Percentiles rank a stretch among this genome's conserved stretches.
phyloP scores from a whole-genome alignment of 495 filamentous ascomycete genomes.

The Aspergillus steynii region DNA sequence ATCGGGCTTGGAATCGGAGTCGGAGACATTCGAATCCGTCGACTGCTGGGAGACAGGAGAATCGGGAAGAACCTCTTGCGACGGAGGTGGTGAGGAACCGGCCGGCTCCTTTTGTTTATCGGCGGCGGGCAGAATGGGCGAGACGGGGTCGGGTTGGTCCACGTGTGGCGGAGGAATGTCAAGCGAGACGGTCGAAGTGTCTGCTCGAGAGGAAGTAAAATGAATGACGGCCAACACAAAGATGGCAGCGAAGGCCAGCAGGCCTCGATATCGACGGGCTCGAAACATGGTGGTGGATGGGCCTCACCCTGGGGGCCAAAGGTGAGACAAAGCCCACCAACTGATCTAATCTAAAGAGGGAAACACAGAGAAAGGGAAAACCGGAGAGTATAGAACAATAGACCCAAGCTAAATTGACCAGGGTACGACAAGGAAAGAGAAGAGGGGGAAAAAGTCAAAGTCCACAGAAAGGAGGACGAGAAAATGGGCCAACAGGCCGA shows the following conservation, averaged over 20 bases:
- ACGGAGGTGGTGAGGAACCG: background rate
- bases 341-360: background rate
- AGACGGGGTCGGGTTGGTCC: constrained; percentile 5
- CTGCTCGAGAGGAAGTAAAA: constrained; percentile 45
- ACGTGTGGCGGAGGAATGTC: constrained; percentile 16
- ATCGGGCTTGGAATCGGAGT: background rate
- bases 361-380: background rate
- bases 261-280: constrained; percentile 73
- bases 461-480: background rate
- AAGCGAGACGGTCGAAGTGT: constrained; percentile 18
- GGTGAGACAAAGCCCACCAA: constrained; percentile 1
- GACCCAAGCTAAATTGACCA: constrained; percentile 2
- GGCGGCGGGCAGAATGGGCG: constrained; percentile 12
- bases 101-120: constrained; percentile 7
- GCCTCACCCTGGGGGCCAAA: background rate
- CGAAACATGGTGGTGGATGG: constrained; percentile 61
- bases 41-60: background rate
- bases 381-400: background rate
- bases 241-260: constrained; percentile 68
- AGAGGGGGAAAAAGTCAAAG: constrained; percentile 2
- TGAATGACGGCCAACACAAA: constrained; percentile 66
- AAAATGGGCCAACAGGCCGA: constrained; percentile 3
- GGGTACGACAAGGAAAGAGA: background rate
- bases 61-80: constrained; percentile 2
- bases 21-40: background rate